Base-by-base conservation (phyloP, 768 basidiomycete species). In the Pleurotus tuoliensis region DNA sequence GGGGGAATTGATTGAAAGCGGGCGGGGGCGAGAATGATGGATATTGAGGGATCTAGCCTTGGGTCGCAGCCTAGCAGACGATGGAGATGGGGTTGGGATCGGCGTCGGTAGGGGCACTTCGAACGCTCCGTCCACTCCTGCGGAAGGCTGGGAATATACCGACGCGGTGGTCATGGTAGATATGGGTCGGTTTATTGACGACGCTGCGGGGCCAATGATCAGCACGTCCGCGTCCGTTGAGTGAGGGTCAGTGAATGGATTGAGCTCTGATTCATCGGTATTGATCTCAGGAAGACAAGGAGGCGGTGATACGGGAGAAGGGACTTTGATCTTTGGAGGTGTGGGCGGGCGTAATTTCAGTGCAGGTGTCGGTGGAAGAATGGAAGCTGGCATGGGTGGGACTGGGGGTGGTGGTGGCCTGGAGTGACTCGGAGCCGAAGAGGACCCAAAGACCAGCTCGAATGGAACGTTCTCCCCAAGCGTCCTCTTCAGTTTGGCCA, bases 391-490 rank as follows among this genome's bases (percentile, higher is more conserved):
- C 11, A 34, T 22, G 5, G 49, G 27, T 12, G 51, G 51, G 15
- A 50, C 27, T 8, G 51, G 60, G 8, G 59, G 60, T 3, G 56
- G 9, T 56, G 43, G 3, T 46, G 56, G 30, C 55, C 37, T 41
- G 58, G 56, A 55, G 6, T 24, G 52, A 8, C 59, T 46, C 24
- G 59, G 5, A 18, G 56, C 30, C 27, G 59, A 52, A 45, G 49
- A 15, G 12, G 59, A 20, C 18, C 63, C 64, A 50, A 75, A 74
- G 2, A 86, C 76, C 22, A 86, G 76, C 62, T 83, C 82, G 2
- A 76, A 65, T 13, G 84, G 84, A 39, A 86, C 71, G 58, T 76
- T 78, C 67, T 84, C 83, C 34, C 84, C 84, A 5, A 86, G 71
- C 20, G 81, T 82, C 43, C 82, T 76, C 1, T 73, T 65, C 34